Conservation (phyloP, 2,329 filamentous ascomycete species). For the Penicillium olsonii region DNA sequence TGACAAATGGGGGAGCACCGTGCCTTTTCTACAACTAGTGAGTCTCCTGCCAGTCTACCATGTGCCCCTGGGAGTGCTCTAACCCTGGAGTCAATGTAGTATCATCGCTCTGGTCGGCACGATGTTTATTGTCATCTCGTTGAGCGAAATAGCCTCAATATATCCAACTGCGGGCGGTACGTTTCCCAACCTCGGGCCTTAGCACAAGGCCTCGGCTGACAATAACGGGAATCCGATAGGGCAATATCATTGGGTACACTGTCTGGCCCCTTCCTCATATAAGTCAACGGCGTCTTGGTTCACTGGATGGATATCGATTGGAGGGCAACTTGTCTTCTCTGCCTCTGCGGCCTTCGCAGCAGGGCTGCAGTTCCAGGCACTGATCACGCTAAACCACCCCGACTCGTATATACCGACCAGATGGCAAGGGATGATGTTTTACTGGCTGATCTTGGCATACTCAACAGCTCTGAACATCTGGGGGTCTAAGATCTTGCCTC, state of each 20-base stretch:
- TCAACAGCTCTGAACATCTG: conserved; percentile 47
- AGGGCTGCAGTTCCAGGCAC: conserved; percentile 46
- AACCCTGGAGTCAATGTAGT: conserved; percentile 21
- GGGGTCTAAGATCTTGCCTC: conserved; percentile 32
- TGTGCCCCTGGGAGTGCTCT: background rate
- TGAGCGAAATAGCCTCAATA: conserved; percentile 45
- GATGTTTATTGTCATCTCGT: conserved; percentile 41
- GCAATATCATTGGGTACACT: conserved; percentile 52
- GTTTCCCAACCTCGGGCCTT: background rate
- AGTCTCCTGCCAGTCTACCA: background rate
- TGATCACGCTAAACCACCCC: conserved; percentile 45
- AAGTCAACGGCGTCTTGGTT: conserved; percentile 43
- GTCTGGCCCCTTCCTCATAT: conserved; percentile 36
- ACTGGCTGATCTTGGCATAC: conserved; percentile 37
- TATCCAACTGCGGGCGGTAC: conserved; percentile 28
- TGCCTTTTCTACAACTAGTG: conserved; percentile 26
- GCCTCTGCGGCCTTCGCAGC: conserved; percentile 52
- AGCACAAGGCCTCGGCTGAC: background rate
- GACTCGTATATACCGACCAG: conserved; percentile 43
- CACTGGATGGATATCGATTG: conserved; percentile 50
- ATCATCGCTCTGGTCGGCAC: conserved; percentile 46
- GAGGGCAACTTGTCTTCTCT: conserved; percentile 50
- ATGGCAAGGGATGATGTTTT: conserved; percentile 47
- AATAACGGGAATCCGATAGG: conserved; percentile 26
- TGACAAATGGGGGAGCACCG: conserved; percentile 48